Evolutionary conservation across 805 yeast species (phyloP).

Genomic region (Yarrowia sp.): DNA sequence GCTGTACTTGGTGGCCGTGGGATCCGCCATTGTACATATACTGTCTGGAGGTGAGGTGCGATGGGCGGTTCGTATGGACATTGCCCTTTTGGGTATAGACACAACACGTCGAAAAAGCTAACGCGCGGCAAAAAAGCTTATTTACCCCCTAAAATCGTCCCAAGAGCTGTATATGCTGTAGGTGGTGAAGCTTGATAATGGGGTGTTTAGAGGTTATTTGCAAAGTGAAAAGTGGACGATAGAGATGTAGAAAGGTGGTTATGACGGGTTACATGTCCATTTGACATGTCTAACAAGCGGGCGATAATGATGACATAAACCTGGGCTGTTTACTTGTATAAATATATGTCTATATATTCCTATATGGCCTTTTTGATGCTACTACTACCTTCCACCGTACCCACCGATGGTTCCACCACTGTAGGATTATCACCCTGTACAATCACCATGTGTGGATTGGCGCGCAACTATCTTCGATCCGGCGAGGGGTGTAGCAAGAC

Average conservation of each 20-base stretch:
- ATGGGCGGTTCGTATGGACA: conserved; percentile 23
- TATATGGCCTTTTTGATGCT: too few species aligned
- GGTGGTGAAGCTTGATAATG: neutral
- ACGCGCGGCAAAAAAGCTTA: neutral
- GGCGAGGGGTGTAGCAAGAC: neutral
- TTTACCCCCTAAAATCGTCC: neutral
- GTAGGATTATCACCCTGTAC: neutral
- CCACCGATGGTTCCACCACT: too few species aligned
- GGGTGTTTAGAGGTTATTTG: neutral
- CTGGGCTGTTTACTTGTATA: too few species aligned
- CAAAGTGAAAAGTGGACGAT: neutral
- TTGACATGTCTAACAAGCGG: too few species aligned
- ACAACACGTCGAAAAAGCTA: neutral
- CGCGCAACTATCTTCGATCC: conserved; percentile 14
- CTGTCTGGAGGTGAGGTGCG: conserved; percentile 16
- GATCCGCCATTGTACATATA: conserved; percentile 14
- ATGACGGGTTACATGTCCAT: neutral
- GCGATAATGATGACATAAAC: too few species aligned
- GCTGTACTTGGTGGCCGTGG: neutral
- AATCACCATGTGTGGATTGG: neutral
- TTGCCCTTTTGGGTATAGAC: conserved; percentile 1
- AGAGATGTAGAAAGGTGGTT: neutral
- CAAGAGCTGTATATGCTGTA: neutral
- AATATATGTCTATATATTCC: too few species aligned
- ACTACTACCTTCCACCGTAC: too few species aligned